Percentiles rank a stretch among this genome's conserved stretches.
Conservation (phyloP, 345 rosid genomes). For the Mallotus nudiflorus region DNA sequence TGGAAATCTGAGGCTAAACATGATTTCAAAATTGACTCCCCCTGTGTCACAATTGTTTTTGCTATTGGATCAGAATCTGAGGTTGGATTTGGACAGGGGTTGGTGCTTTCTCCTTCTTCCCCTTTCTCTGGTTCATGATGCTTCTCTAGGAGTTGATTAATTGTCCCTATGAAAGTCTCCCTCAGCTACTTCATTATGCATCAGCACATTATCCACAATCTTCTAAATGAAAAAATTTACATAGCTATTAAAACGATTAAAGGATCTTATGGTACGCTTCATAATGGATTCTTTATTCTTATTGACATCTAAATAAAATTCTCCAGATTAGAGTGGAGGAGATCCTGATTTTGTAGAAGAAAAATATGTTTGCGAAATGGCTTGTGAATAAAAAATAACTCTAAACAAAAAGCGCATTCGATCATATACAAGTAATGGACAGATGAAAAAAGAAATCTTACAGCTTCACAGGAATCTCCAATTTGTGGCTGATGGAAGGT, state of each 20-base stretch:
- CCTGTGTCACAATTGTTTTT: constrained; percentile 28
- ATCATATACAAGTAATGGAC: not conserved
- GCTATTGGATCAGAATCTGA: constrained; percentile 35
- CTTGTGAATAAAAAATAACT: no score
- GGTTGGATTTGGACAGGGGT: constrained; percentile 36
- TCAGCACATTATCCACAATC: constrained; percentile 57
- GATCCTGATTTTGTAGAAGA: not conserved
- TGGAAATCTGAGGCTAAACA: constrained; percentile 69
- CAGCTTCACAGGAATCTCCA: constrained; percentile 70
- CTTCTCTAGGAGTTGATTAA: constrained; percentile 35
- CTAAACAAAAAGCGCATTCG: not conserved
- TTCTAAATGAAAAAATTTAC: constrained; percentile 24
- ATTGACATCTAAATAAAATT: not conserved
- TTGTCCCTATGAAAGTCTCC: constrained; percentile 46
- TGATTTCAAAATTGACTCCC: constrained; percentile 55
- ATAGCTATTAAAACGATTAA: not conserved
- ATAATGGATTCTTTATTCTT: not conserved
- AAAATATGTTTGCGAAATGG: no score
- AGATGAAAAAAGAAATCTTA: constrained; percentile 33
- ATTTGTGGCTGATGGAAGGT: constrained; percentile 61
- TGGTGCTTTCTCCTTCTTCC: constrained; percentile 57
- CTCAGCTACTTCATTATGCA: constrained; percentile 53
- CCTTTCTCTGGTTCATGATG: constrained; percentile 41
- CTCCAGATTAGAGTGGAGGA: not conserved
- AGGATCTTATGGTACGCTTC: not conserved